A percentile compares a stretch with the other conserved stretches of the same genome.
phyloP scores from a whole-genome alignment of 805 yeast species.

The Debaryomyces prosopidis region DNA sequence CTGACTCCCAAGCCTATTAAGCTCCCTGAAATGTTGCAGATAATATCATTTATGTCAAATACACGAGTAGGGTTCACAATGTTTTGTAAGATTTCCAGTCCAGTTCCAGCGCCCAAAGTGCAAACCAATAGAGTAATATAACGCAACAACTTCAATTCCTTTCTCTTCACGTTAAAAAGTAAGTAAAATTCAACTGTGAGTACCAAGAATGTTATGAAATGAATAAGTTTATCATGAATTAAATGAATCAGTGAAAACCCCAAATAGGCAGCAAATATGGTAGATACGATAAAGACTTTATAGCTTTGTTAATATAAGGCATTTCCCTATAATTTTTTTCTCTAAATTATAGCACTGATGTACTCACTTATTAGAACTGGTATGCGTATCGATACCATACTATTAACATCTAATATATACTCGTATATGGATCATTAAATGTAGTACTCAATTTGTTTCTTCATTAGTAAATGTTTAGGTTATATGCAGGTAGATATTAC shows the following conservation, averaged over 20 bases:
- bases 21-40: conserved; percentile 33
- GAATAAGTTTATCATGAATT: conserved; percentile 52
- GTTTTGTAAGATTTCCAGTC: conserved; percentile 54
- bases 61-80: conserved; percentile 44
- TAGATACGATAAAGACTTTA: conserved; percentile 27
- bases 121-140: conserved; percentile 42
- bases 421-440: neutral
- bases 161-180: conserved; percentile 36
- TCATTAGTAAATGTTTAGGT: neutral
- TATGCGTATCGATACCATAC: conserved; percentile 17
- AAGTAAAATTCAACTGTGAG: conserved; percentile 52
- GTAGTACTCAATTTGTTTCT: neutral
- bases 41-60: conserved; percentile 52
- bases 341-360: neutral
- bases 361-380: conserved; percentile 23
- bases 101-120: conserved; percentile 46
- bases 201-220: conserved; percentile 46
- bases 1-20: conserved; percentile 22
- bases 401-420: neutral
- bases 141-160: conserved; percentile 28
- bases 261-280: conserved; percentile 39
- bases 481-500: neutral
- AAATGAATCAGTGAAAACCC: conserved; percentile 53
- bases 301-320: conserved; percentile 4
- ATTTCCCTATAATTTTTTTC: too few species aligned